These are phyloP conservation scores for Candida sp. DNA, from an alignment of 1,139 yeast species.

Conservation along the genomic window DNA sequence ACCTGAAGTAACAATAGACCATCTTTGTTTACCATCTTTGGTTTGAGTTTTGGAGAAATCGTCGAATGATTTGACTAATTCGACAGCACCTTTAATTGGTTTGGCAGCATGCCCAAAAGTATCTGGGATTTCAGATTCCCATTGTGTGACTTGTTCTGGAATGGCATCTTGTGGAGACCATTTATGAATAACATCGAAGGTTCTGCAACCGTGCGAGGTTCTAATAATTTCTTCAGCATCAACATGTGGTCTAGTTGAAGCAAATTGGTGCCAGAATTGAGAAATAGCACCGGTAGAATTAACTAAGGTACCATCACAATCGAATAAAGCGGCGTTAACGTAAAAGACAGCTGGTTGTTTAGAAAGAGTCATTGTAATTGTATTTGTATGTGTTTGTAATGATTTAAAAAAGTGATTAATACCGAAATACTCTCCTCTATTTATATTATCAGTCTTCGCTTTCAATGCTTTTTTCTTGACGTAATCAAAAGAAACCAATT, in stretches of 20 bases:
- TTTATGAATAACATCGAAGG: constrained; percentile 70
- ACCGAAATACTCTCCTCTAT: neutral
- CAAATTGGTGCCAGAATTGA: constrained; percentile 76
- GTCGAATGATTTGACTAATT: constrained; percentile 56
- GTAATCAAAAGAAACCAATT: neutral
- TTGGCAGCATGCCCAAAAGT: constrained; percentile 68
- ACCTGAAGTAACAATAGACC: constrained; percentile 89
- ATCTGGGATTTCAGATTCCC: constrained; percentile 72
- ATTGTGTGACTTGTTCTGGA: constrained; percentile 60
- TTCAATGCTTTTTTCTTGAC: neutral
- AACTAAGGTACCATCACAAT: constrained; percentile 83
- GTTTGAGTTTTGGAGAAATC: constrained; percentile 36
- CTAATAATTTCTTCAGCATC: constrained; percentile 68
- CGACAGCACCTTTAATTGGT: constrained; percentile 73
- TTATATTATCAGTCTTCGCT: neutral
- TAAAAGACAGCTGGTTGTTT: constrained; percentile 46
- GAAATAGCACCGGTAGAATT: constrained; percentile 81
- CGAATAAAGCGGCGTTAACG: constrained; percentile 60
- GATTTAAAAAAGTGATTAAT: no score
- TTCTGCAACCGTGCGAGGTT: constrained; percentile 81
- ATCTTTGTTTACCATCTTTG: constrained; percentile 46
- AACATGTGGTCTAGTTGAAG: constrained; percentile 65
- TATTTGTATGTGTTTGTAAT: neutral
- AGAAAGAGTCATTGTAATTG: constrained; percentile 16
- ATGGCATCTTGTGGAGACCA: constrained; percentile 76